phyloP scores from a whole-genome alignment of 208 protist genomes.

The Porcisia hertigi region DNA sequence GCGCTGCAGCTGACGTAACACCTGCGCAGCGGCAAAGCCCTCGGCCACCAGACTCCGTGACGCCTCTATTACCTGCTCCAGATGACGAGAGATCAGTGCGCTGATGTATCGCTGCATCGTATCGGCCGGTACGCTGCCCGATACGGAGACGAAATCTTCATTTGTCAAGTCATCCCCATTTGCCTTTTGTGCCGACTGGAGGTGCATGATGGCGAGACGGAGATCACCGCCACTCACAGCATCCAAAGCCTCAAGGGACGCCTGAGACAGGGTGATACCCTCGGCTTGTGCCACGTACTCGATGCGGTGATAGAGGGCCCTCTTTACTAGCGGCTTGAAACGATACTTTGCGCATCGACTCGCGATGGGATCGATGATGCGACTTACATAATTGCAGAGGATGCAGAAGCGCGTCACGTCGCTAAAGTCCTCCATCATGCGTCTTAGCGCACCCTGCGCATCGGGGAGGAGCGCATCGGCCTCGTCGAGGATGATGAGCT shows the following conservation, averaged over 20 bases:
- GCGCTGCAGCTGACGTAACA: slow-evolving; percentile 78
- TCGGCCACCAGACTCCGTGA: slow-evolving; percentile 62
- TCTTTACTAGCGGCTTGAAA: slow-evolving; percentile 95
- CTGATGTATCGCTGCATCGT: slow-evolving; percentile 56
- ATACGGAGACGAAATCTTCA: slow-evolving; percentile 86
- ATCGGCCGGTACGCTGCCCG: slow-evolving; percentile 78
- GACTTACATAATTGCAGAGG: slow-evolving; percentile 99
- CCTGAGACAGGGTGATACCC: slow-evolving; percentile 66
- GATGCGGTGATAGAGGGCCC: slow-evolving; percentile 87
- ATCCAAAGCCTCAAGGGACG: slow-evolving; percentile 80
- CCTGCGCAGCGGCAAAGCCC: slow-evolving; percentile 75
- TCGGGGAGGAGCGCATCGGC: slow-evolving; percentile 98
- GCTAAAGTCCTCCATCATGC: slow-evolving; percentile 98
- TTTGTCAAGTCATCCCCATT: slow-evolving; percentile 68
- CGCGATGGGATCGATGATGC: slow-evolving; percentile 99
- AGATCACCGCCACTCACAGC: slow-evolving; percentile 95
- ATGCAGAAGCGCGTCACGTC: slow-evolving; percentile 99
- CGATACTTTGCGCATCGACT: slow-evolving; percentile 99
- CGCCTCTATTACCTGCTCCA: slow-evolving; percentile 56
- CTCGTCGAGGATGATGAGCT: slow-evolving; percentile 99
- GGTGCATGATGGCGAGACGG: slow-evolving; percentile 95
- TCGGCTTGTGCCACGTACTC: slow-evolving; percentile 88
- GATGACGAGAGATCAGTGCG: slow-evolving; percentile 53
- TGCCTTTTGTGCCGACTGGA: slow-evolving; percentile 93
- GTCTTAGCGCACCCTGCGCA: slow-evolving; percentile 97